Evolutionary conservation across 768 basidiomycete species (phyloP).

Genomic region (Agaricus blazei): DNA sequence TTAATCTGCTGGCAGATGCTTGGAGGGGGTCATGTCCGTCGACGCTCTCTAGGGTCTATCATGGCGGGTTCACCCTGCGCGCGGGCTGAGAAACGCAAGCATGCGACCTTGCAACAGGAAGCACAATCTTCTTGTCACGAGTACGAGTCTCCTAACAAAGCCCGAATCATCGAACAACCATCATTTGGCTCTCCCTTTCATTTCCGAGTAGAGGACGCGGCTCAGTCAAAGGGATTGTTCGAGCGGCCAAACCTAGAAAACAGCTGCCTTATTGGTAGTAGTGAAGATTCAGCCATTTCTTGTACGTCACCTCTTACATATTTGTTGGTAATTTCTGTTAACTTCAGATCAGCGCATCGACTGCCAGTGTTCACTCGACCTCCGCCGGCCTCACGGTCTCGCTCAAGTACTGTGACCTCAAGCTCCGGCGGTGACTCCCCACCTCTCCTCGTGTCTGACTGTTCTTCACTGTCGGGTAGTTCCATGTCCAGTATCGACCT

Average conservation of each 20-base stretch:
- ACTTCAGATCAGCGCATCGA: slow-evolving; percentile 31
- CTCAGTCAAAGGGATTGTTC: slow-evolving; percentile 56
- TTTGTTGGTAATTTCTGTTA: slow-evolving; percentile 4
- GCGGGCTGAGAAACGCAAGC: slow-evolving; percentile 59
- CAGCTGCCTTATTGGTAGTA: slow-evolving; percentile 56
- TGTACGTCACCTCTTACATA: slow-evolving; percentile 34
- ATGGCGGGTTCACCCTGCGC: slow-evolving; percentile 70
- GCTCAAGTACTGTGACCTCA: slow-evolving; percentile 65
- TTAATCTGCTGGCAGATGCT: slow-evolving; percentile 52
- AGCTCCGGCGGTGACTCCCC: slow-evolving; percentile 70
- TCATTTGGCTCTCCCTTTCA: slow-evolving; percentile 65
- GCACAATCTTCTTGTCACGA: slow-evolving; percentile 21
- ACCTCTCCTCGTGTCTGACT: slow-evolving; percentile 64
- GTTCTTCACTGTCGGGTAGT: slow-evolving; percentile 62
- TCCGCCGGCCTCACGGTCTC: slow-evolving; percentile 41
- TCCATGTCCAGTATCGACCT: slow-evolving; percentile 79
- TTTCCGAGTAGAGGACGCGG: slow-evolving; percentile 68
- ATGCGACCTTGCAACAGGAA: slow-evolving; percentile 33
- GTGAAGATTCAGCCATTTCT: slow-evolving; percentile 52
- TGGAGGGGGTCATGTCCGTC: slow-evolving; percentile 70
- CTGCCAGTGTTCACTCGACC: slow-evolving; percentile 63
- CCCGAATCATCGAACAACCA: slow-evolving; percentile 53
- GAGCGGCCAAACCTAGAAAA: slow-evolving; percentile 68
- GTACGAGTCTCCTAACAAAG: slow-evolving; percentile 37
- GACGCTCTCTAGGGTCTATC: slow-evolving; percentile 59